Base-by-base conservation (phyloP, 257 asterid species). In the Craterostigma plantagineum region DNA sequence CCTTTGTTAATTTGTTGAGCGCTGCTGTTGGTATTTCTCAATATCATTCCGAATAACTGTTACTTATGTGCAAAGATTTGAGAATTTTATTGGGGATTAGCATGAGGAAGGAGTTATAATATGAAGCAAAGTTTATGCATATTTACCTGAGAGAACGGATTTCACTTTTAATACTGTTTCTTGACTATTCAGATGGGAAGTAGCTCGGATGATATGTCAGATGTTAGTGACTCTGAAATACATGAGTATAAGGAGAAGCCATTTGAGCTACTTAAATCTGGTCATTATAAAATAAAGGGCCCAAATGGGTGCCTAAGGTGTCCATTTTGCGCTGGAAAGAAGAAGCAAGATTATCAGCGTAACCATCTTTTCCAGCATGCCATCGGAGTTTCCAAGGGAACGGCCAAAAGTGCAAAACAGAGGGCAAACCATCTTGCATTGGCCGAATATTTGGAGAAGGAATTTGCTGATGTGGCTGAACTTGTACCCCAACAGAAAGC, bases 241-340 rank as follows among this genome's bases (percentile, higher is more conserved):
- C 47, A 59, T 9, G 98, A 82, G 11, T 79, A 79, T 56, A 75
- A 62, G 48, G 81, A 68, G 48, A 90, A 83, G 60, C 98, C 98
- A 1, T 75, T 67, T 16, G 67, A 66, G 61, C 73, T 70, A 13
- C 63, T 83, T 53, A 75, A 49, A 71, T 54, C 67, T 1, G 92
- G 95, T 12, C 69, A 67, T 7, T 68, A 59, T 57, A 76, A 67
- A 62, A 86, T 90, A 10, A 82, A 69, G 69, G 83, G 84, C 14
- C 83, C 92, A 18, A 90, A 90, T 45, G 79, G 92, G 42, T 38
- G 70, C 58, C 72, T 90, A 36, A 70, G 93, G 45, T 90, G 98
- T 57, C 98, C 98, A 34, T 90, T 82, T 40, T 90, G 95, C 54
- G 93, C 92, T 18, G 95, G 93, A 10, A 83, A 80, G 72, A 90